Evolutionary conservation across 2,329 filamentous ascomycete species (phyloP).

Genomic region (Cadophora gregata): DNA sequence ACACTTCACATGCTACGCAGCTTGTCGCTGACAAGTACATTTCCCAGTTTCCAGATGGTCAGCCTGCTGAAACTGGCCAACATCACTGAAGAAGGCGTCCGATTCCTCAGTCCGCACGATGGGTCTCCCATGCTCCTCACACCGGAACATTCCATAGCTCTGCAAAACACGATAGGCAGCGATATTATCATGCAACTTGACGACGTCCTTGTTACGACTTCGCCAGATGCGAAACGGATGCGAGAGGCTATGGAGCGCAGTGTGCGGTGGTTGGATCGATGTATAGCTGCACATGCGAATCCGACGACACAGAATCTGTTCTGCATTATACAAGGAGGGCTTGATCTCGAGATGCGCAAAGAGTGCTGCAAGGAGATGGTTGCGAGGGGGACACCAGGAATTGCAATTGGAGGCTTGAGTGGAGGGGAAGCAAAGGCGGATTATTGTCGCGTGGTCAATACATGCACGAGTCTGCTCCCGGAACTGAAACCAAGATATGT

Average conservation of each 20-base stretch:
- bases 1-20: conserved; percentile 37
- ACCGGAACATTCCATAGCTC: conserved; percentile 92
- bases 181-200: conserved; percentile 99
- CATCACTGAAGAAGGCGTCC: conserved; percentile 91
- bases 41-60: conserved; percentile 93
- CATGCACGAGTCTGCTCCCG: conserved; percentile 85
- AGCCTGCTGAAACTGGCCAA: conserved; percentile 91
- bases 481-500: conserved; percentile 96
- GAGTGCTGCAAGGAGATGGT: conserved; percentile 90
- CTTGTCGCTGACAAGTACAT: conserved; percentile 27
- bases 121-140: conserved; percentile 95
- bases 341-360: conserved; percentile 84
- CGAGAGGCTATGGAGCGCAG: conserved; percentile 94
- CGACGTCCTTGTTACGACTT: conserved; percentile 96
- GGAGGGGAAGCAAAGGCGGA: conserved; percentile 94
- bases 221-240: conserved; percentile 86
- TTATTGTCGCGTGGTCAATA: conserved; percentile 87
- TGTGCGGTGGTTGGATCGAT: conserved; percentile 94
- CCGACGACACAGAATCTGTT: conserved; percentile 89
- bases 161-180: conserved; percentile 96
- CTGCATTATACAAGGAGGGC: conserved; percentile 96
- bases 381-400: conserved; percentile 87
- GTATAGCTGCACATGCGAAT: conserved; percentile 86
- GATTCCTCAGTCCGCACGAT: conserved; percentile 96
- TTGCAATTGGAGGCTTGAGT: conserved; percentile 93